phyloP scores from a whole-genome alignment of 2,329 filamentous ascomycete species.

The Ceratocystiopsis minuta region DNA sequence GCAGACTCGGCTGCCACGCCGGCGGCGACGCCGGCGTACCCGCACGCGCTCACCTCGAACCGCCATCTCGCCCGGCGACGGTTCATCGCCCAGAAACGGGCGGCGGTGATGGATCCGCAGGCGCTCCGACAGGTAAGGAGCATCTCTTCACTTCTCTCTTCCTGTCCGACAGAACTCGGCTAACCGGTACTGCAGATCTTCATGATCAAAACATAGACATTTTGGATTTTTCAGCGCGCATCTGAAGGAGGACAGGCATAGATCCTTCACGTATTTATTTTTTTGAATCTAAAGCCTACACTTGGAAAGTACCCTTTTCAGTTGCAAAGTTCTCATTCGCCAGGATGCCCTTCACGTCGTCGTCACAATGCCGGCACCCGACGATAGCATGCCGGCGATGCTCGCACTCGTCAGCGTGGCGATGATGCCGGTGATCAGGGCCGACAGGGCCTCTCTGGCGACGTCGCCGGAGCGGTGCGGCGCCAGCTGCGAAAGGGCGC shows the following conservation, averaged over 20 bases:
- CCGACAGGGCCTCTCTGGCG: slow-evolving; percentile 55
- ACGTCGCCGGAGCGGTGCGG: slow-evolving; percentile 59
- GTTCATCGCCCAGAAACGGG: slow-evolving; percentile 76
- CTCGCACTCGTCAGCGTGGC: slow-evolving; percentile 63
- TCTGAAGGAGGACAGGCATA: too few species aligned
- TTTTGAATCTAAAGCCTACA: neutral
- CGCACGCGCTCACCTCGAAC: slow-evolving; percentile 21
- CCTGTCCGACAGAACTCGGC: neutral
- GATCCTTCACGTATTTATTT: neutral
- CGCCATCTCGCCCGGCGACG: slow-evolving; percentile 61
- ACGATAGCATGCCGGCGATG: slow-evolving; percentile 51
- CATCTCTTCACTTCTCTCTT: neutral
- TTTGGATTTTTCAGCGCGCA: neutral
- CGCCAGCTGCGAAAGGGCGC: slow-evolving; percentile 67
- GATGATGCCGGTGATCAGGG: slow-evolving; percentile 60
- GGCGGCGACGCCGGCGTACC: slow-evolving; percentile 21
- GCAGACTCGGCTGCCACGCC: neutral
- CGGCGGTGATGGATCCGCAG: slow-evolving; percentile 62
- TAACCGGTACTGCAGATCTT: slow-evolving; percentile 8
- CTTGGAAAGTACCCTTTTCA: too few species aligned
- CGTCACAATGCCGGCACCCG: too few species aligned
- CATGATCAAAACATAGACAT: slow-evolving; percentile 9
- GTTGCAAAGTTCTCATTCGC: too few species aligned
- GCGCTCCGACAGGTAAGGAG: slow-evolving; percentile 67
- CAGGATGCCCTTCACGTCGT: too few species aligned